These are phyloP conservation scores for Colletotrichum tropicicola DNA, from an alignment of 2,329 filamentous ascomycete genomes.

Conservation along the genomic window DNA sequence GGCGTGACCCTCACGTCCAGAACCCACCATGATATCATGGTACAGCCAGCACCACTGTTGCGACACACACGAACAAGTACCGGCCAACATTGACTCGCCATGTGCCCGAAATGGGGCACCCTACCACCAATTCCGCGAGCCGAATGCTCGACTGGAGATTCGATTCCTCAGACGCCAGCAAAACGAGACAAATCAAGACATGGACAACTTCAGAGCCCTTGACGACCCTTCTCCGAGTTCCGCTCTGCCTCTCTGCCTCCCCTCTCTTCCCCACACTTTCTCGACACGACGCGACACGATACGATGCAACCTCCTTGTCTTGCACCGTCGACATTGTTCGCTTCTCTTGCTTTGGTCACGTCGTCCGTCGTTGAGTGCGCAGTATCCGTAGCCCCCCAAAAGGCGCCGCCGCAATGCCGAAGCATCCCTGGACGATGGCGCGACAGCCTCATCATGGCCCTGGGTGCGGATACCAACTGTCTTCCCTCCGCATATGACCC, in stretches of 20 bases:
- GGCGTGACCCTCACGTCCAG: slow-evolving; percentile 12
- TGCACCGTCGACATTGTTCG: slow-evolving; percentile 3
- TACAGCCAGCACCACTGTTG: slow-evolving; percentile 15
- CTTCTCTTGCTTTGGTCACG: slow-evolving; percentile 4
- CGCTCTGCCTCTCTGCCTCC: slow-evolving; percentile 1
- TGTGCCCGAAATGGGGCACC: slow-evolving; percentile 14
- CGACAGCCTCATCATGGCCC: slow-evolving; percentile 15
- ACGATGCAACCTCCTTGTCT: slow-evolving; percentile 21
- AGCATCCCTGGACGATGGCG: slow-evolving; percentile 8
- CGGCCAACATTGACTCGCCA: slow-evolving; percentile 21
- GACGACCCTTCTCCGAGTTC: slow-evolving; percentile 13
- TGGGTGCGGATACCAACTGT: not conserved
- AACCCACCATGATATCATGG: slow-evolving; percentile 31
- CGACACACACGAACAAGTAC: slow-evolving; percentile 17
- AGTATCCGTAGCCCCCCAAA: not conserved
- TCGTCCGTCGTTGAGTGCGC: not conserved
- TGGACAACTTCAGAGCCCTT: not conserved
- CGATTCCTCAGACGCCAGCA: not conserved
- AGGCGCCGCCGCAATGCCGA: not conserved
- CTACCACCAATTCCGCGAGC: slow-evolving; percentile 12
- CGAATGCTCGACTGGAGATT: slow-evolving; percentile 5
- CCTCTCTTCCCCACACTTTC: slow-evolving; percentile 24
- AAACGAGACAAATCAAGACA: slow-evolving; percentile 9
- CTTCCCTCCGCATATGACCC: not conserved
- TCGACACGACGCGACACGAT: slow-evolving; percentile 18